Conservation (phyloP, 164 flowering plant genomes). For the Aristolochia contorta region DNA sequence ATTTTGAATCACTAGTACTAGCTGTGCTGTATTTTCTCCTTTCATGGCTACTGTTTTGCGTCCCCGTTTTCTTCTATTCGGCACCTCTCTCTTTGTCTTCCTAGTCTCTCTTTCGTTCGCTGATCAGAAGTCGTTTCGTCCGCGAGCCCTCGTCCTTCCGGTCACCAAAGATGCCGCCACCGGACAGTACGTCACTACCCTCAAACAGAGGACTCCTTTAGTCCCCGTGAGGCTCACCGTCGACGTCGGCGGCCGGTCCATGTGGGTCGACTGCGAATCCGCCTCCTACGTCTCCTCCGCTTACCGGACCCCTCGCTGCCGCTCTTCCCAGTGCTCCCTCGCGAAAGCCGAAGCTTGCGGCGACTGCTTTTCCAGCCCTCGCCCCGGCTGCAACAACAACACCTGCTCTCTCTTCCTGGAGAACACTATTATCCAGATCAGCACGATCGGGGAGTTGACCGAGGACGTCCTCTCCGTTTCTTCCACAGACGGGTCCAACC, state of each 20-base stretch:
- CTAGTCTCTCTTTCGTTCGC: not conserved
- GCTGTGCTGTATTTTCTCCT: too few relatives aligned
- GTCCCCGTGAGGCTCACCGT: slow-evolving; percentile 1
- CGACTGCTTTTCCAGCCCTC: not conserved
- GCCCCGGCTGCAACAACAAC: slow-evolving; percentile 20
- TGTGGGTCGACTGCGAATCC: slow-evolving; percentile 13
- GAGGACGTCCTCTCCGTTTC: slow-evolving; percentile 13
- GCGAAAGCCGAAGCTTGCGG: not conserved
- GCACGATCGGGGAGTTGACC: slow-evolving; percentile 7
- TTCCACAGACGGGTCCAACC: slow-evolving; percentile 19
- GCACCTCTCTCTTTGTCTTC: not conserved
- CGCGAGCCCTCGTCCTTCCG: slow-evolving; percentile 4
- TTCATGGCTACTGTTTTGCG: not conserved
- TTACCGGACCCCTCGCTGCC: slow-evolving; percentile 4
- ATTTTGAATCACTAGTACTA: too few relatives aligned
- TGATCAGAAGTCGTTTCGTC: not conserved
- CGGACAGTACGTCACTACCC: slow-evolving; percentile 1
- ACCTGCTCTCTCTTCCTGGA: slow-evolving; percentile 10
- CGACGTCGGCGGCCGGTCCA: not conserved
- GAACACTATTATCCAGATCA: slow-evolving; percentile 3
- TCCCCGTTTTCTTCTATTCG: not conserved
- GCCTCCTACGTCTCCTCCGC: slow-evolving; percentile 7
- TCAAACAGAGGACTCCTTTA: slow-evolving; percentile 10
- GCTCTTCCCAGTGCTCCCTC: slow-evolving; percentile 7
- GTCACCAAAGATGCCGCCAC: slow-evolving; percentile 5